A percentile compares a stretch with the other conserved stretches of the same genome.
phyloP scores from a whole-genome alignment of 345 rosid genomes.

The Passiflora organensis region DNA sequence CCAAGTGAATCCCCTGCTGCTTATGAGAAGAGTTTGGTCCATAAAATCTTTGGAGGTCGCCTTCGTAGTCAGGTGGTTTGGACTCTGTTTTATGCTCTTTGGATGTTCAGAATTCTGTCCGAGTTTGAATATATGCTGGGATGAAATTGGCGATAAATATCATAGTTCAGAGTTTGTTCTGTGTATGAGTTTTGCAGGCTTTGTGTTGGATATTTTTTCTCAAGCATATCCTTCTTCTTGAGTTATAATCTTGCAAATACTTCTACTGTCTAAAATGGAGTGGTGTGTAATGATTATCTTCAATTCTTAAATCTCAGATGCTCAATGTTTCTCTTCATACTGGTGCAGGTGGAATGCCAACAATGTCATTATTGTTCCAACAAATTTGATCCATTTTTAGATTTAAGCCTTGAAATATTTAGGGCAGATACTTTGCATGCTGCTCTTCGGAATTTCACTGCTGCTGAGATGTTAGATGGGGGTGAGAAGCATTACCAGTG shows the following conservation, averaged over 20 bases:
- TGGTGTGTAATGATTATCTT: background rate
- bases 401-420: constrained; percentile 80
- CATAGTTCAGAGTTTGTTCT: too few species aligned
- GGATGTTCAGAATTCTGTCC: too few species aligned
- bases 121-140: too few species aligned
- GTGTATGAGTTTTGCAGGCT: too few species aligned
- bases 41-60: constrained; percentile 93
- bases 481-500: constrained; percentile 92
- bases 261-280: background rate
- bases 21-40: constrained; percentile 86
- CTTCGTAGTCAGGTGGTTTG: constrained; percentile 95
- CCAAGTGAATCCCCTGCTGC: constrained; percentile 85
- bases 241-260: constrained; percentile 1
- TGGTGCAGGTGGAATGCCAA: constrained; percentile 63
- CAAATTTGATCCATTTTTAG: constrained; percentile 86
- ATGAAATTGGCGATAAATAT: too few species aligned
- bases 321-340: constrained; percentile 1
- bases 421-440: constrained; percentile 71
- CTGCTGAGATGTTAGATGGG: constrained; percentile 73
- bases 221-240: background rate
- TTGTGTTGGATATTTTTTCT: background rate
- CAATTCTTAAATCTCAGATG: background rate
- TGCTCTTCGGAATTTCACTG: constrained; percentile 74
- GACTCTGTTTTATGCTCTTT: too few species aligned
- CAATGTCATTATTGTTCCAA: constrained; percentile 74